These are phyloP conservation scores for Suillus cothurnatus DNA, from an alignment of 768 basidiomycete genomes.

Conservation along the genomic window DNA sequence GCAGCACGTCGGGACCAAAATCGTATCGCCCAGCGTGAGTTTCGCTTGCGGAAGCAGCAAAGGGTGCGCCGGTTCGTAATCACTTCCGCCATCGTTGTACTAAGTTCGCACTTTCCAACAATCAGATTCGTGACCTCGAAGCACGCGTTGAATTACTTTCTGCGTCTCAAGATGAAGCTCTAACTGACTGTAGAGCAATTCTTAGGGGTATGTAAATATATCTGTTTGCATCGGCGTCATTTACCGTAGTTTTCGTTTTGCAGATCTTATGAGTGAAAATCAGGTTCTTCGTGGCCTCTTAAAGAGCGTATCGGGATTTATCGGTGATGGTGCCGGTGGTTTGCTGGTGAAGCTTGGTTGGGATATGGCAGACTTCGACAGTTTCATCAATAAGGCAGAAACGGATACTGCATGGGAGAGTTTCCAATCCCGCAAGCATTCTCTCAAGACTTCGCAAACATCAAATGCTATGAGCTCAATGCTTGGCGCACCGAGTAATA, in stretches of 20 bases:
- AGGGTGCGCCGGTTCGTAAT: slow-evolving; percentile 45
- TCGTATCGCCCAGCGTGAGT: slow-evolving; percentile 91
- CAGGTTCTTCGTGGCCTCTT: slow-evolving; percentile 79
- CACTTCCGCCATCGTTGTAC: background rate
- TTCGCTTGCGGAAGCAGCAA: slow-evolving; percentile 90
- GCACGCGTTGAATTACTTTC: slow-evolving; percentile 94
- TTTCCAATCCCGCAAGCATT: slow-evolving; percentile 68
- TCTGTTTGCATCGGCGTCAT: background rate
- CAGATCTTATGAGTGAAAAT: slow-evolving; percentile 91
- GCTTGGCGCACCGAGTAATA: slow-evolving; percentile 26
- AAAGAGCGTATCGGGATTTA: slow-evolving; percentile 73
- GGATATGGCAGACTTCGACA: slow-evolving; percentile 75
- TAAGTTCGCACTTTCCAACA: slow-evolving; percentile 11
- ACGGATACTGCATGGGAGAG: slow-evolving; percentile 94
- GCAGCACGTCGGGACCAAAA: slow-evolving; percentile 89
- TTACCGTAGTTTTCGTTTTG: slow-evolving; percentile 11
- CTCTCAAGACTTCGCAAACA: slow-evolving; percentile 32
- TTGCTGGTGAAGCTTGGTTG: slow-evolving; percentile 79
- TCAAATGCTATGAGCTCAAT: slow-evolving; percentile 33
- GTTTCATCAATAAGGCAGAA: slow-evolving; percentile 82
- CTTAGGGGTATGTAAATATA: slow-evolving; percentile 57
- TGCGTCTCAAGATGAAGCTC: slow-evolving; percentile 87
- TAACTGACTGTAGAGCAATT: slow-evolving; percentile 81
- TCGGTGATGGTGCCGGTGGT: slow-evolving; percentile 86
- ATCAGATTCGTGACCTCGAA: slow-evolving; percentile 91